These are phyloP conservation scores for Scleromitrula shiraiana DNA, from an alignment of 2,329 filamentous ascomycete species.

Conservation along the genomic window DNA sequence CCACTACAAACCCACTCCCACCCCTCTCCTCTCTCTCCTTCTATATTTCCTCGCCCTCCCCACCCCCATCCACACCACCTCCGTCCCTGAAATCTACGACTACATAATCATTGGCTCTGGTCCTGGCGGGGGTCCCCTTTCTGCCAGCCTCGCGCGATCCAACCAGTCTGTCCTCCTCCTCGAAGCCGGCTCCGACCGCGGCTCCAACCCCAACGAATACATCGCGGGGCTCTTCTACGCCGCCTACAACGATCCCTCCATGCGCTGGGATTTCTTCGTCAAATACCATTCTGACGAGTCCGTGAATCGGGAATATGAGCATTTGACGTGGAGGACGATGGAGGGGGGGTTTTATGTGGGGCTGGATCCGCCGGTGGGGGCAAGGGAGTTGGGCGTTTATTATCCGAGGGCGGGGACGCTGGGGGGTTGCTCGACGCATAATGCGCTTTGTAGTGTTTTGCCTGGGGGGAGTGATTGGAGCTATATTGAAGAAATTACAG, in stretches of 20 bases:
- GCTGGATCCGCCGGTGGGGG: slow-evolving; percentile 18
- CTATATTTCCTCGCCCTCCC: not conserved
- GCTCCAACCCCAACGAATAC: slow-evolving; percentile 35
- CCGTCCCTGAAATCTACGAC: slow-evolving; percentile 27
- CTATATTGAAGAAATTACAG: slow-evolving; percentile 17
- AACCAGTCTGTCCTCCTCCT: slow-evolving; percentile 44
- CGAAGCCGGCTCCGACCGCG: slow-evolving; percentile 46
- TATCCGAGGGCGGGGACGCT: slow-evolving; percentile 27
- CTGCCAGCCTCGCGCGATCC: slow-evolving; percentile 41
- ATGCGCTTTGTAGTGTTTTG: slow-evolving; percentile 15
- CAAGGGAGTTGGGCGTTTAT: slow-evolving; percentile 21
- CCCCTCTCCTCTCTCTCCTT: too few relatives aligned
- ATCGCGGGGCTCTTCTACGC: slow-evolving; percentile 39
- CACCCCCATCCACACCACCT: not conserved
- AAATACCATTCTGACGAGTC: slow-evolving; percentile 15
- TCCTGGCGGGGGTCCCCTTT: slow-evolving; percentile 44
- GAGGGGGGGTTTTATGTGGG: slow-evolving; percentile 24
- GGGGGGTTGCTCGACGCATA: slow-evolving; percentile 23
- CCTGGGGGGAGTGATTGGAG: slow-evolving; percentile 19
- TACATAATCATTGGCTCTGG: slow-evolving; percentile 47
- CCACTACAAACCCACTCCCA: too few relatives aligned
- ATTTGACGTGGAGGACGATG: slow-evolving; percentile 32
- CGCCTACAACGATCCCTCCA: slow-evolving; percentile 38
- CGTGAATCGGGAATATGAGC: slow-evolving; percentile 12
- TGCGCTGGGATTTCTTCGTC: slow-evolving; percentile 42